A percentile compares a stretch with the other conserved stretches of the same genome.
phyloP scores from a whole-genome alignment of 2,329 filamentous ascomycete genomes.

The Rhinocladiella mackenziei region DNA sequence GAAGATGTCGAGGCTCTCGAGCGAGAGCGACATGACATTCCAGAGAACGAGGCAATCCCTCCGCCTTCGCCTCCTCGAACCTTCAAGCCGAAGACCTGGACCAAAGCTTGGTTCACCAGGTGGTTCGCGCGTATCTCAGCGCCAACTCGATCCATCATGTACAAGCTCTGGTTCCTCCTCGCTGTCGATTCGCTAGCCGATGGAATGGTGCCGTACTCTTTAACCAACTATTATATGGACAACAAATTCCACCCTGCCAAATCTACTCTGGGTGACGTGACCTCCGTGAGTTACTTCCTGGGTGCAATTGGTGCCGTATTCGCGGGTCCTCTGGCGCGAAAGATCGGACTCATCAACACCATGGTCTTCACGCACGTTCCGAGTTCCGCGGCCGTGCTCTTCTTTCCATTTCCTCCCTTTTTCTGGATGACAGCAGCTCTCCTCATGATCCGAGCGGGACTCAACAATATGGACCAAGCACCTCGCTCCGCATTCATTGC shows the following conservation, averaged over 20 bases:
- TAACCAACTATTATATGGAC: constrained; percentile 59
- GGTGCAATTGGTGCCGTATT: constrained; percentile 54
- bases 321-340: constrained; percentile 54
- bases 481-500: constrained; percentile 64
- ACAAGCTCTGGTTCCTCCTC: constrained; percentile 62
- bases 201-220: constrained; percentile 58
- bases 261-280: constrained; percentile 57
- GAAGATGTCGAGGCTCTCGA: constrained; percentile 2
- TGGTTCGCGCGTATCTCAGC: constrained; percentile 54
- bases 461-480: constrained; percentile 68
- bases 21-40: background rate
- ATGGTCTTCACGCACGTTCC: constrained; percentile 63
- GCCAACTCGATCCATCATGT: constrained; percentile 57
- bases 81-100: constrained; percentile 4
- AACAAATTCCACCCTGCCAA: constrained; percentile 54
- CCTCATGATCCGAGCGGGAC: constrained; percentile 56
- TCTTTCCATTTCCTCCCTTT: constrained; percentile 55
- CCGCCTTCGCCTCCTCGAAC: background rate
- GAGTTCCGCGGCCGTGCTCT: constrained; percentile 56
- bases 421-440: constrained; percentile 53
- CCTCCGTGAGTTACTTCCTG: constrained; percentile 53
- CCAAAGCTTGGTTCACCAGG: constrained; percentile 15
- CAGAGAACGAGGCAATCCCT: background rate
- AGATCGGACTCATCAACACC: constrained; percentile 60
- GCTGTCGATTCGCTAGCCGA: constrained; percentile 62